Evolutionary conservation across 1,139 yeast genomes (phyloP).

Genomic region (Suhomyces taliae): DNA sequence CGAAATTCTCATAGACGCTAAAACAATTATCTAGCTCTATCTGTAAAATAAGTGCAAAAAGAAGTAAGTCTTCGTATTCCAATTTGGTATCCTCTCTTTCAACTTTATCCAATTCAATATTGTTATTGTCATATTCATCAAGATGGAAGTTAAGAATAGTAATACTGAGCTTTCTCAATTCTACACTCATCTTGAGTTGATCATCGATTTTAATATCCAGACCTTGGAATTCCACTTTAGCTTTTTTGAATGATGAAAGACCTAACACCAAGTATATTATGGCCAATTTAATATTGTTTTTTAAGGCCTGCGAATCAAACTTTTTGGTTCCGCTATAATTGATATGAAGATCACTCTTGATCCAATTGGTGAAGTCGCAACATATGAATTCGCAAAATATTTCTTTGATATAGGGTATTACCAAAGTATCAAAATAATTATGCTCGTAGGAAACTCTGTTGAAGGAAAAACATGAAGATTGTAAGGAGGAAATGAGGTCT

Average conservation of each 20-base stretch:
- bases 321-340: constrained; percentile 9
- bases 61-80: constrained; percentile 20
- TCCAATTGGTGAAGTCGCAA: constrained; percentile 22
- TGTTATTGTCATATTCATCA: constrained; percentile 42
- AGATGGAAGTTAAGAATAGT: constrained; percentile 40
- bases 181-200: constrained; percentile 32
- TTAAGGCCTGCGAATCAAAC: constrained; percentile 12
- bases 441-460: constrained; percentile 20
- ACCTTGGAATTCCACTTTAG: constrained; percentile 11
- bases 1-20: constrained; percentile 46
- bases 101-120: constrained; percentile 24
- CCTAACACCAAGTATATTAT: constrained; percentile 29
- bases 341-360: constrained; percentile 6
- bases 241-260: constrained; percentile 28
- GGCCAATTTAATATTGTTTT: constrained; percentile 24
- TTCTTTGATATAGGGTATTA: constrained; percentile 32
- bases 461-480: constrained; percentile 24
- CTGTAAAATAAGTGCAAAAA: constrained; percentile 36
- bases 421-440: constrained; percentile 32
- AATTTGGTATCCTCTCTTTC: constrained; percentile 1
- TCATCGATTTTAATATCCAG: constrained; percentile 21
- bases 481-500: constrained; percentile 19
- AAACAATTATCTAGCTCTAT: constrained; percentile 39
- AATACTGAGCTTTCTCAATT: constrained; percentile 39
- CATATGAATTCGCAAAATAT: constrained; percentile 35